Evolutionary conservation across 2,329 filamentous ascomycete species (phyloP).

Genomic region (Bipolaris oryzae): DNA sequence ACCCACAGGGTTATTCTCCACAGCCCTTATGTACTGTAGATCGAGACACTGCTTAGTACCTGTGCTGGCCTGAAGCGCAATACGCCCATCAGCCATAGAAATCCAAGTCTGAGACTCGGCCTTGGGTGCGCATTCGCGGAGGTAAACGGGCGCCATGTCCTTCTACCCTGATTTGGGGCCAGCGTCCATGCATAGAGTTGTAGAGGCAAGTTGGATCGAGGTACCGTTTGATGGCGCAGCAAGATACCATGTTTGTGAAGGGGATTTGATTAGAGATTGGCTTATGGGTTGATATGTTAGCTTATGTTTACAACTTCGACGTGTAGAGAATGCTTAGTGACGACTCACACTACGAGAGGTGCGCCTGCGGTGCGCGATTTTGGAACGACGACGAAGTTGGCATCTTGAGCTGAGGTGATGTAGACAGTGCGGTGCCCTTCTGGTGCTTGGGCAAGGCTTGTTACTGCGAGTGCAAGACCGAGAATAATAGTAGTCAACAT

Average conservation of each 20-base stretch:
- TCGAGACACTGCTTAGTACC: constrained; percentile 35
- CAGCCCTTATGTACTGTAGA: constrained; percentile 40
- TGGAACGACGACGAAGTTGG: constrained; percentile 37
- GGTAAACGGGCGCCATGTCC: constrained; percentile 38
- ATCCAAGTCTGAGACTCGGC: constrained; percentile 36
- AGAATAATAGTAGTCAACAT: constrained; percentile 30
- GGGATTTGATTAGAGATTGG: constrained; percentile 30
- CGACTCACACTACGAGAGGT: constrained; percentile 35
- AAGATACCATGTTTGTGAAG: constrained; percentile 39
- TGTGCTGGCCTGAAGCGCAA: constrained; percentile 17
- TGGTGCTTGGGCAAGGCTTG: constrained; percentile 29
- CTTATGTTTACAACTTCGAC: no score
- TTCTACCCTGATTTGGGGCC: constrained; percentile 41
- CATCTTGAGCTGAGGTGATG: constrained; percentile 38
- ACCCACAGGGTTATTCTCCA: constrained; percentile 40
- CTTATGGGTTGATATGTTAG: constrained; percentile 9
- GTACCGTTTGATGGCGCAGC: constrained; percentile 25
- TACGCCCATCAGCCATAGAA: constrained; percentile 38
- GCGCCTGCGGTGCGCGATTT: constrained; percentile 27
- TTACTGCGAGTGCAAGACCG: constrained; percentile 27
- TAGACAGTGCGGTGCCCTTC: constrained; percentile 38
- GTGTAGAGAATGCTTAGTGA: not conserved
- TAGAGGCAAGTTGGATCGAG: constrained; percentile 36
- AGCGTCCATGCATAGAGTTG: constrained; percentile 38
- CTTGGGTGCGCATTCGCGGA: constrained; percentile 30